Evolutionary conservation across 164 flowering plant species (phyloP).

Genomic region (Sedum album): DNA sequence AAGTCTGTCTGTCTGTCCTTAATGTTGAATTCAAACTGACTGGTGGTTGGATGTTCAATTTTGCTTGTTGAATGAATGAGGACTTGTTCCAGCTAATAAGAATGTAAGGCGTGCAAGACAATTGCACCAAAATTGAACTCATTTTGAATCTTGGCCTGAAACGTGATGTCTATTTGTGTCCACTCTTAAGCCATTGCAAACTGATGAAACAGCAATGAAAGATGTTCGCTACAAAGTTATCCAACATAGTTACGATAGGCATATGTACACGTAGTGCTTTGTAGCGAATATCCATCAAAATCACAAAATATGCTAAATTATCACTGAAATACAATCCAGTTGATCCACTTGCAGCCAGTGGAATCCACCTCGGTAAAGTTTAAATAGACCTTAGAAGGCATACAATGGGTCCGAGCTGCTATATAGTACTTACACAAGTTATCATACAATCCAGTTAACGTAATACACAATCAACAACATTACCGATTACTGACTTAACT

Average conservation of each 20-base stretch:
- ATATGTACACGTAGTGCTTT: background rate
- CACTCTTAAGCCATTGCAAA: background rate
- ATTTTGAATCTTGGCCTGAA: no score
- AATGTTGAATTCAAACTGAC: no score
- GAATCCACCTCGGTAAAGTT: background rate
- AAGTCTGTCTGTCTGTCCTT: no score
- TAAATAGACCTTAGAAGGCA: background rate
- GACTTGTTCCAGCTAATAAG: no score
- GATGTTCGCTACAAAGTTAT: background rate
- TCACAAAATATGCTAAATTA: background rate
- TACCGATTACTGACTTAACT: background rate
- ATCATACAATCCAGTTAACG: background rate
- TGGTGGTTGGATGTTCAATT: no score
- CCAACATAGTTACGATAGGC: background rate
- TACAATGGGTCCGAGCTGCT: background rate
- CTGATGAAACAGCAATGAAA: background rate
- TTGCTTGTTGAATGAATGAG: no score
- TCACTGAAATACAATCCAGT: background rate
- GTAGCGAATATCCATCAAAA: background rate
- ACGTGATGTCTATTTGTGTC: background rate
- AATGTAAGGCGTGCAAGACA: no score
- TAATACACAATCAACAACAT: background rate
- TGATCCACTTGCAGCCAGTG: conserved; percentile 1
- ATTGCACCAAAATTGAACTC: no score
- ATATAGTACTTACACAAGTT: background rate